Evolutionary conservation across 2,329 filamentous ascomycete genomes (phyloP).

Genomic region (Cryphonectria naterciae): DNA sequence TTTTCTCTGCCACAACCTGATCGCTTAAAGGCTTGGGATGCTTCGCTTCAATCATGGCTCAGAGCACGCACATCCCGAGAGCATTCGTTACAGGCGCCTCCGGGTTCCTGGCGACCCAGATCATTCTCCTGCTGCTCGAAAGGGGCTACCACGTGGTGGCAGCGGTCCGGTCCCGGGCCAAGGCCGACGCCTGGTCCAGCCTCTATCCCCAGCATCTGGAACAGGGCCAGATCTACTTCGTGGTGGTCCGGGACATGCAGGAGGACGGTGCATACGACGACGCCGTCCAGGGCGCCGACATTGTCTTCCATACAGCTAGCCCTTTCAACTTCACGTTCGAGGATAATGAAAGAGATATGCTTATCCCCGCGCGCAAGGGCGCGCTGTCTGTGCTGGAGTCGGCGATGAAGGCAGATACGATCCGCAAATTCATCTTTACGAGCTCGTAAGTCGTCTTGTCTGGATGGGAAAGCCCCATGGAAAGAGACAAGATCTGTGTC

Average conservation of each 20-base stretch:
- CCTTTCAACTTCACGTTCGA: slow-evolving; percentile 12
- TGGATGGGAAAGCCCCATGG: too few species aligned
- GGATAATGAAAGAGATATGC: slow-evolving; percentile 10
- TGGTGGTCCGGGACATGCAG: slow-evolving; percentile 9
- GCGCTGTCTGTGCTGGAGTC: slow-evolving; percentile 12
- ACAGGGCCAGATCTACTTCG: neutral
- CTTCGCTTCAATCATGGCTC: neutral
- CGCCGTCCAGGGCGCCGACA: slow-evolving; percentile 3
- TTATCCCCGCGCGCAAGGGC: slow-evolving; percentile 2
- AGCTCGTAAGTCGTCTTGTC: slow-evolving; percentile 1
- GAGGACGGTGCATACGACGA: slow-evolving; percentile 1
- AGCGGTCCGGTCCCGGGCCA: slow-evolving; percentile 3
- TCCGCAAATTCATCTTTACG: slow-evolving; percentile 4
- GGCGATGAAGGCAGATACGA: slow-evolving; percentile 1
- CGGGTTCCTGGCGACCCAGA: slow-evolving; percentile 10
- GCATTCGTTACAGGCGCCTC: neutral
- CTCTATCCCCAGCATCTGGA: neutral
- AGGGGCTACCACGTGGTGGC: slow-evolving; percentile 3
- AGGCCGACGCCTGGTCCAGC: slow-evolving; percentile 1
- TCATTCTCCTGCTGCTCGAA: slow-evolving; percentile 8
- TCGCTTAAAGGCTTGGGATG: neutral
- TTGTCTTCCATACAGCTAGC: slow-evolving; percentile 7
- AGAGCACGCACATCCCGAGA: neutral
- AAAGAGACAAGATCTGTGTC: neutral
- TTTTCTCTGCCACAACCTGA: neutral